Evolutionary conservation across 2,329 filamentous ascomycete species (phyloP), one percentile per base, ranked within the genome.

Genomic region (Blastomyces percursus): DNA sequence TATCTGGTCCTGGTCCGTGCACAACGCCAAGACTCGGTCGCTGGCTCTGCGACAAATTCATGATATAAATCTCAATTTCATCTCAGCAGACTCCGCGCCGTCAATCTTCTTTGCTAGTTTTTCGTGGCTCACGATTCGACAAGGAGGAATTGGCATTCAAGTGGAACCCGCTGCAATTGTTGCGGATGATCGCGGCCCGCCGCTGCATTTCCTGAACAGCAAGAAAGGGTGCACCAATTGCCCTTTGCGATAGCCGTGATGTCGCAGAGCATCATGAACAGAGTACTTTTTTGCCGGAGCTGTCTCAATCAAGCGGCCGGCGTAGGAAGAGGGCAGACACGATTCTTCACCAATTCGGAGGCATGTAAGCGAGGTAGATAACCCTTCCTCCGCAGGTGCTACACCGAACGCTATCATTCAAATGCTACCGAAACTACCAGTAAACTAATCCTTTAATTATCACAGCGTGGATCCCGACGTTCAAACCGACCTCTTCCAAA

Each of bases 201-300:
- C 32, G 21, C 19, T 56, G 19, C 35, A 11, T 24, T 21, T 56
- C 16, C 19, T 35, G 54, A 56, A 56, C 8, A 56, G 16, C n/a
- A 42, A 56, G 27, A n/a, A 30, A 21, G 21, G 32, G 32, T n/a
- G 38, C n/a, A 21, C n/a, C 16, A 27, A 6, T 3, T n/a, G 14
- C 35, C n/a, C 55, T n/a, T 27, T 6, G 21, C 19, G 21, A 30
- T 27, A 27, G 3, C n/a, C 21, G 24, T 30, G 40, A 77, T 79
- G 77, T 75, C 76, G 62, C 75, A 75, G 66, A 68, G 69, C 66
- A 67, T 70, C 63, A 68, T 76, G 66, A 70, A 73, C 63, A 73
- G 73, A 65, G 67, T 76, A 62, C 73, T 77, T 62, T 69, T 75
- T 65, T 72, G 69, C 67, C 71, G 74, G 66, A 72, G 69, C 62